A percentile compares a stretch with the other conserved stretches of the same genome.
These are phyloP conservation scores for Tolypocladium inflatum DNA, from an alignment of 2,329 filamentous ascomycete genomes.

Conservation along the genomic window DNA sequence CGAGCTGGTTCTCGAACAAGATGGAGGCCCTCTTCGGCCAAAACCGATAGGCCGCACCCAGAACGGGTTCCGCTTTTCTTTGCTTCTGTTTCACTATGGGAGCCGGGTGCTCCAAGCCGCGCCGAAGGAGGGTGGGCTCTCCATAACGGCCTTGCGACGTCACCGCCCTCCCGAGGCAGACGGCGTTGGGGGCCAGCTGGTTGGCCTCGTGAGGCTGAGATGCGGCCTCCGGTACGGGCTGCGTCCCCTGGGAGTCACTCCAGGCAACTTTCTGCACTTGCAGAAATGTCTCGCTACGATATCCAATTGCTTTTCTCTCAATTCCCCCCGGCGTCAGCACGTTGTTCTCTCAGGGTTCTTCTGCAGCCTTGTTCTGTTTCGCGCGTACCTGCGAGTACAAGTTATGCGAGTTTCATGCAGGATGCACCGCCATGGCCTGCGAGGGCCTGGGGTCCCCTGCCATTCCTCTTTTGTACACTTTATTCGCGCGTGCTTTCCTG, in stretches of 20 bases:
- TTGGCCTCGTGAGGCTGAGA: constrained; percentile 1
- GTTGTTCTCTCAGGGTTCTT: background rate
- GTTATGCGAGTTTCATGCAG: background rate
- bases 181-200: background rate
- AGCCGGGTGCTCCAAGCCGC: background rate
- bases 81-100: background rate
- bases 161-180: background rate
- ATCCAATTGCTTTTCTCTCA: background rate
- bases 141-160: background rate
- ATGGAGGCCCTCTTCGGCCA: background rate
- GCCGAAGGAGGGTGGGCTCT: background rate
- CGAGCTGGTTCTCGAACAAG: background rate
- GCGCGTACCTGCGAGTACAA: background rate
- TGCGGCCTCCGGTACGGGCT: background rate
- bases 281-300: background rate
- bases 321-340: background rate
- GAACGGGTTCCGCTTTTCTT: background rate
- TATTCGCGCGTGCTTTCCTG: background rate
- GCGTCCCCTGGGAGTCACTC: background rate
- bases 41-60: background rate
- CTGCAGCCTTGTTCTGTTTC: background rate
- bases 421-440: background rate
- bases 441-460: background rate
- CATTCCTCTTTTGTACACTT: background rate
- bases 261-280: constrained; percentile 1